A percentile compares a stretch with the other conserved stretches of the same genome.
Conservation (phyloP, 2,329 filamentous ascomycete species). For the Laburnicola sp. region DNA sequence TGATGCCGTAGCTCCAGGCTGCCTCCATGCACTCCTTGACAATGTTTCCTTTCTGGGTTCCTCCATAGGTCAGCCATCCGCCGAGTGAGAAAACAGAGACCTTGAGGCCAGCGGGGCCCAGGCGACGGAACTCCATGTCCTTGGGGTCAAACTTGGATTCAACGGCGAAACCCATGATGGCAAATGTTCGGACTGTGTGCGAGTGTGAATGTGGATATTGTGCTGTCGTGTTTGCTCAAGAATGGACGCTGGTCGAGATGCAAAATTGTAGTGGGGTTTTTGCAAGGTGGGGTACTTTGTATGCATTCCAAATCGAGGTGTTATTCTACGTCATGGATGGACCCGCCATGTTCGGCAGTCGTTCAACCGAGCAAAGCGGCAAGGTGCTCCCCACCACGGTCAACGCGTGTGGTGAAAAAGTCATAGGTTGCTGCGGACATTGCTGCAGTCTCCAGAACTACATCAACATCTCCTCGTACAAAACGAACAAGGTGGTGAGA, state of each 20-base stretch:
- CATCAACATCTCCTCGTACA: no score
- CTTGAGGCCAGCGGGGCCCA: conserved; percentile 54
- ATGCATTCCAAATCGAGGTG: no score
- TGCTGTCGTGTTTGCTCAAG: conserved; percentile 2
- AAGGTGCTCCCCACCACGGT: no score
- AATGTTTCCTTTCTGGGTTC: conserved; percentile 50
- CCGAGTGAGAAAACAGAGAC: conserved; percentile 55
- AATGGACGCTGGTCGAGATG: background rate
- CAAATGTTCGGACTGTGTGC: background rate
- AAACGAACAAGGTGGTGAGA: no score
- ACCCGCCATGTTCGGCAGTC: no score
- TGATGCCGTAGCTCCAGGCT: conserved; percentile 55
- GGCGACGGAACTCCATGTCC: conserved; percentile 52
- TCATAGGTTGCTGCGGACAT: no score
- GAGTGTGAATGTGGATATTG: background rate
- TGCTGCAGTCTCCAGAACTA: no score
- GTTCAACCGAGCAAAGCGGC: no score
- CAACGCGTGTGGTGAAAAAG: no score
- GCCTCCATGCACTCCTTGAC: conserved; percentile 54
- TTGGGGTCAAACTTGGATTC: conserved; percentile 55
- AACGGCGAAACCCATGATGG: conserved; percentile 40
- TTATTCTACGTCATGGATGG: no score
- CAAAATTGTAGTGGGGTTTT: no score
- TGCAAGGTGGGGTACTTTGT: no score
- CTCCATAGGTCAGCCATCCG: conserved; percentile 52